Evolutionary conservation across 805 yeast species (phyloP), one percentile per base, ranked within the genome.

Genomic region (Pichia exigua): DNA sequence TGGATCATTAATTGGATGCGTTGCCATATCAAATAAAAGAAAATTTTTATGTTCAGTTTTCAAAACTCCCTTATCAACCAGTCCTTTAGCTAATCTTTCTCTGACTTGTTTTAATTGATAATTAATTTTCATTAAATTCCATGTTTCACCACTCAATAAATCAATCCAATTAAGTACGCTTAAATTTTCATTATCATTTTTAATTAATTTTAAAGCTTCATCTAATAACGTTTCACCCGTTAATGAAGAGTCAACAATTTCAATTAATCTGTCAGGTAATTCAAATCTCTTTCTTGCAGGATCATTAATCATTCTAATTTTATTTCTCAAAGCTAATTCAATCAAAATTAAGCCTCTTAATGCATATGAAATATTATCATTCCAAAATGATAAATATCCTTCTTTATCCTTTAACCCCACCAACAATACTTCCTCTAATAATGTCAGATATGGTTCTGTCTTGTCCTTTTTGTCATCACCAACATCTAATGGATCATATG

Each of bases 31-130:
- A 61, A 94, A 94, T 49, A 94, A 73, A 62, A 94, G 81, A 66
- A 94, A 94, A 71, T 89, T 94, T 66, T 91, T 89, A 68, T 95
- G 82, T 69, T 94, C 99, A 9, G 99, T 94, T 72, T 97, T 83
- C 63, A 95, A 77, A 45, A 94, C 84, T 22, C 99, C 98, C 71
- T 94, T 94, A 68, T 94, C 99, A 40, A 95, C 99, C 49, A 94
- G 75, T 0, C 99, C 99, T 70, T 94, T 94, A 50, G 97, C 95
- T 57, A 94, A 75, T 60, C 99, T 78, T 70, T 94, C 99, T 65
- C 99, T 82, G 6, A 94, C 99, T 72, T 94, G 99, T 65, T 94
- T 94, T 67, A 94, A 78, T 71, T 94, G 99, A 72, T 92, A 94
- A 63, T 85, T 86, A 60, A 92, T 90, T 66, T 94, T 94, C 80